phyloP scores from a whole-genome alignment of 176 grass and related monocot genomes.

The Thinopyrum elongatum region DNA sequence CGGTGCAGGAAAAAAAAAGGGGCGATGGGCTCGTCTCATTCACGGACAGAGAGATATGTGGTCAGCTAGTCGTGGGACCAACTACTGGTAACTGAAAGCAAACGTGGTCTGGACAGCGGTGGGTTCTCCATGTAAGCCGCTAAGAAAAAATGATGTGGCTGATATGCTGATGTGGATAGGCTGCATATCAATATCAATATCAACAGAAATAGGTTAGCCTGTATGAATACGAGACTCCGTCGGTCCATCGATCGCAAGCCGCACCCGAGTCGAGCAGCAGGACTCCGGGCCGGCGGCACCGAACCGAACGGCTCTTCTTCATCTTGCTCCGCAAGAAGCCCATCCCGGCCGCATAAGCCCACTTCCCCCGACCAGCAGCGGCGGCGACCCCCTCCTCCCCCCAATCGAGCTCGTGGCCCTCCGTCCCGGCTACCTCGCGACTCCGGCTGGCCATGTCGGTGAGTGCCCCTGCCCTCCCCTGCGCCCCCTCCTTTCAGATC shows the following conservation, averaged over 20 bases:
- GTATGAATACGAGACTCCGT: not conserved
- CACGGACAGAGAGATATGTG: too few species aligned
- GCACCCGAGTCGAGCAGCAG: not conserved
- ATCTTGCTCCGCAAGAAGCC: conserved; percentile 54
- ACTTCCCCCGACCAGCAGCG: not conserved
- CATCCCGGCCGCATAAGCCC: not conserved
- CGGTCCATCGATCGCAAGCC: not conserved
- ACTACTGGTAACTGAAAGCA: too few species aligned
- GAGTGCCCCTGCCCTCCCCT: not conserved
- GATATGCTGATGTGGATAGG: too few species aligned
- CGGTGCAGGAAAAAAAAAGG: too few species aligned
- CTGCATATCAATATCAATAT: too few species aligned
- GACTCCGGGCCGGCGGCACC: not conserved
- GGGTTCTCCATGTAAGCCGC: too few species aligned
- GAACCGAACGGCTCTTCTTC: not conserved
- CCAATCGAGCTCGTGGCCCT: not conserved
- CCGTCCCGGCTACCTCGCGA: not conserved
- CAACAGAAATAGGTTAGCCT: too few species aligned
- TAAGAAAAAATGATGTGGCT: too few species aligned
- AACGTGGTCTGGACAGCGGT: too few species aligned
- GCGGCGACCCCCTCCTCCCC: not conserved
- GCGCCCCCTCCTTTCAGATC: not conserved
- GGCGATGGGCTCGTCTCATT: too few species aligned
- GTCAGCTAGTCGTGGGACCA: too few species aligned
- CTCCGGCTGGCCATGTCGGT: conserved; percentile 50